Conservation (phyloP, 306 rosid genomes). For the Castanea crenata region DNA sequence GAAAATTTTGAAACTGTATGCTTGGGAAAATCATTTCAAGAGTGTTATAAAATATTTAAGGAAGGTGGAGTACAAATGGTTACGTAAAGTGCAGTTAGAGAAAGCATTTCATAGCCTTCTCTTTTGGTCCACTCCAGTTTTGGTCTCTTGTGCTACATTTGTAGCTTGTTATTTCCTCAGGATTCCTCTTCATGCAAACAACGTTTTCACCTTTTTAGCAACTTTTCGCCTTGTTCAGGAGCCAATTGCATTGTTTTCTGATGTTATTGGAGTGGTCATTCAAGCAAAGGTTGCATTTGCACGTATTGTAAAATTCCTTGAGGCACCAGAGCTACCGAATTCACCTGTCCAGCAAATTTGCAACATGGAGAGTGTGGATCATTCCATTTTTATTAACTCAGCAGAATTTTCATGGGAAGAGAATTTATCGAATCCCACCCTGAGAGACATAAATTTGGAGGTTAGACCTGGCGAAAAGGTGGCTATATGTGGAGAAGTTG, state of each 20-base stretch:
- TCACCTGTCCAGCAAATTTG: constrained; percentile 15
- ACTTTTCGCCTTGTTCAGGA: constrained; percentile 83
- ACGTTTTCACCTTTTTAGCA: constrained; percentile 78
- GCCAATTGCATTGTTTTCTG: constrained; percentile 52
- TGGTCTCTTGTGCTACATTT: constrained; percentile 75
- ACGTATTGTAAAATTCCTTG: constrained; percentile 55
- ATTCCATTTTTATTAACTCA: constrained; percentile 38
- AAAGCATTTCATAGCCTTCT: constrained; percentile 43
- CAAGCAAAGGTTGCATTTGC: constrained; percentile 71
- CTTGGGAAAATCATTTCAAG: constrained; percentile 75
- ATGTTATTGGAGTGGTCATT: constrained; percentile 57
- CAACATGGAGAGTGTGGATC: constrained; percentile 10
- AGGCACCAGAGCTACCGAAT: constrained; percentile 61
- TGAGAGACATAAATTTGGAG: constrained; percentile 49
- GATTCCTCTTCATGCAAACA: constrained; percentile 67
- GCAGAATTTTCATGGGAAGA: constrained; percentile 73
- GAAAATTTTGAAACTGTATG: constrained; percentile 79
- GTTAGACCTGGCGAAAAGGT: constrained; percentile 53
- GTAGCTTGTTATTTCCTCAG: constrained; percentile 57
- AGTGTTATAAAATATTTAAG: constrained; percentile 47
- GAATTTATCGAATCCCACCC: constrained; percentile 43
- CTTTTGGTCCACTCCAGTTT: constrained; percentile 65
- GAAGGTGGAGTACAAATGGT: constrained; percentile 48
- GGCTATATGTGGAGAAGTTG: constrained; percentile 86
- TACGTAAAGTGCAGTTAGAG: constrained; percentile 40